phyloP scores from a whole-genome alignment of 371 early-diverging fungal species.

The Saksenaea vasiformis region DNA sequence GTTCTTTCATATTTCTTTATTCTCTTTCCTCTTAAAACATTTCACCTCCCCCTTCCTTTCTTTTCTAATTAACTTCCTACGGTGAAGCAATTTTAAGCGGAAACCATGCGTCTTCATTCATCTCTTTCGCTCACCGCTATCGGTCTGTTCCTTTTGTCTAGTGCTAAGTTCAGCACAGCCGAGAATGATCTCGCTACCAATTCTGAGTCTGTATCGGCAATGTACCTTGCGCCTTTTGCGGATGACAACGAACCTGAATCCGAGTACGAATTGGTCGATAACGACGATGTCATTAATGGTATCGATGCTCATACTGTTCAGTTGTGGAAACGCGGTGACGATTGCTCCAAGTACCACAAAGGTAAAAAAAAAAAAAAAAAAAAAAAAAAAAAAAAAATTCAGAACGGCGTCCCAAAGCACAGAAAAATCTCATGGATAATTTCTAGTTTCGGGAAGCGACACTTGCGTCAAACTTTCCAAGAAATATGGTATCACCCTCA shows the following conservation, averaged over 20 bases:
- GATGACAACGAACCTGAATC: conserved; percentile 19
- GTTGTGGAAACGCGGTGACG: conserved; percentile 26
- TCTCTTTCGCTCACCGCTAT: conserved; percentile 24
- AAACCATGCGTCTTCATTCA: conserved; percentile 10
- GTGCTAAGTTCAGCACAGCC: conserved; percentile 12
- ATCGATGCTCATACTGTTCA: conserved; percentile 3
- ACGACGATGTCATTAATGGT: conserved; percentile 8
- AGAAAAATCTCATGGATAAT: conserved; percentile 3
- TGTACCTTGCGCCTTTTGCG: conserved; percentile 21
- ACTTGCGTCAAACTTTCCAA: conserved; percentile 33
- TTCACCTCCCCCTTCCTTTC: conserved; percentile 12
- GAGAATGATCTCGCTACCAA: conserved; percentile 1
- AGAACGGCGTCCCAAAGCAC: background rate
- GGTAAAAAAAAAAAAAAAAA: conserved; percentile 24
- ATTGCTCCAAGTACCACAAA: conserved; percentile 26
- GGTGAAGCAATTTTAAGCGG: conserved; percentile 10
- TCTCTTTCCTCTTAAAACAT: conserved; percentile 3
- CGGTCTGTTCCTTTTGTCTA: conserved; percentile 24
- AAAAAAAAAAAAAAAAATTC: too few relatives aligned
- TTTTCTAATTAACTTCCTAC: conserved; percentile 12
- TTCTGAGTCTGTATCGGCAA: conserved; percentile 17
- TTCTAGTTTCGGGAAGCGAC: conserved; percentile 32
- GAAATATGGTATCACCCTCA: conserved; percentile 25
- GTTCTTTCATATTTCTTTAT: conserved; percentile 12
- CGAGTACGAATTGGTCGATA: conserved; percentile 28